phyloP scores from a whole-genome alignment of 179 eudicot genomes.

The Amaranthus tricolor region DNA sequence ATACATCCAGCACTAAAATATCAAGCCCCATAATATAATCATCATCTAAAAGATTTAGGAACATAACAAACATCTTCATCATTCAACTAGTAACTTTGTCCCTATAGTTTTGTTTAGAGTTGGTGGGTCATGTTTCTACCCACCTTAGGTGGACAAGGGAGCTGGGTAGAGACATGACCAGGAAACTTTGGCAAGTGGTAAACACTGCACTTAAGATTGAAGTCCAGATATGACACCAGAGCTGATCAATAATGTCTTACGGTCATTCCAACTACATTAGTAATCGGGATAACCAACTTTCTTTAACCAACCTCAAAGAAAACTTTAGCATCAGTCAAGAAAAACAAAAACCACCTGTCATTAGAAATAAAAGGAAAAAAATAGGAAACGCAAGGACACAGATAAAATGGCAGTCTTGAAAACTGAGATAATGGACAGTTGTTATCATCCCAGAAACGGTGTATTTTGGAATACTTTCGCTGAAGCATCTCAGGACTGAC shows the following conservation, averaged over 20 bases:
- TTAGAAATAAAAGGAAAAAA: not conserved
- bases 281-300: not conserved
- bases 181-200: not conserved
- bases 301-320: not conserved
- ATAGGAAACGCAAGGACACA: not conserved
- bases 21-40: not conserved
- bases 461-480: not conserved
- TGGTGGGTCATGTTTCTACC: not conserved
- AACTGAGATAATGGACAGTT: not conserved
- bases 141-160: not conserved
- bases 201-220: not conserved
- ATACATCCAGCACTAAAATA: constrained; percentile 2
- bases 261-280: not conserved
- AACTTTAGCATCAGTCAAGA: not conserved
- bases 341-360: not conserved
- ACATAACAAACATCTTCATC: not conserved
- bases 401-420: not conserved
- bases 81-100: not conserved
- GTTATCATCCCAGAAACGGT: not conserved
- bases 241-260: not conserved
- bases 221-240: not conserved
- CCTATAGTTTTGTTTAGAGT: not conserved
- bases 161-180: not conserved
- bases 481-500: not conserved
- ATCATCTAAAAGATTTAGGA: not conserved